Evolutionary conservation across 768 basidiomycete genomes (phyloP), one percentile per base, ranked within the genome.

Genomic region (Suillus alpinus): DNA sequence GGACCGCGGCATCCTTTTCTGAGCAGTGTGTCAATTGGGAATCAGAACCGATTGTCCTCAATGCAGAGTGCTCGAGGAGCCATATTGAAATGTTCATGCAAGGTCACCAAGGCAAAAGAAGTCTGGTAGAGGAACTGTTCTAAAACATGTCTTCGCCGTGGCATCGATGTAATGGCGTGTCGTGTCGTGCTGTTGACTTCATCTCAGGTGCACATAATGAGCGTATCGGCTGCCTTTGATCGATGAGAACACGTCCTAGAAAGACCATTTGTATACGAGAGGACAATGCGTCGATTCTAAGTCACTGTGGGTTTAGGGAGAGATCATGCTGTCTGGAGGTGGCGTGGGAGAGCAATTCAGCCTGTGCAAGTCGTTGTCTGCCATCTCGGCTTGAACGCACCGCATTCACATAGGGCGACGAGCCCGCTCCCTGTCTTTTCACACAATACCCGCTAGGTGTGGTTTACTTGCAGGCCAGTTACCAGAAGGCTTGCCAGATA

Each of bases 401-500:
- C 36, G 39, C 49, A 57, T 59, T 57, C 59, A 63, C 63, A 64
- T 59, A n/a, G 61, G 62, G 60, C 69, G 49, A 58, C 57, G 43
- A 26, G 53, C 57, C 66, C 59, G 37, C 52, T 31, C 12, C n/a
- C 53, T 47, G 49, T 29, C 41, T 56, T 56, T 55, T 47, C 36
- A 46, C 44, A 51, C 36, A 61, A 59, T 34, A 31, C 57, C 39
- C 51, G 58, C 57, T 44, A 32, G 58, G 23, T 13, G 58, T 13
- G 58, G 36, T 41, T 36, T 31, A 62, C 52, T 52, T 29, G 51
- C 62, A 41, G 53, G 62, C 18, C 60, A 46, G 56, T 16, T 47
- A 43, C 63, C 36, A 40, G 66, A 66, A 67, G 43, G 39, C 70
- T 63, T 16, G 18, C 13, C 14, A 61, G 61, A 50, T 59, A 60